Base-by-base conservation (phyloP, 257 asterid genomes). In the Solanum virginianum region DNA sequence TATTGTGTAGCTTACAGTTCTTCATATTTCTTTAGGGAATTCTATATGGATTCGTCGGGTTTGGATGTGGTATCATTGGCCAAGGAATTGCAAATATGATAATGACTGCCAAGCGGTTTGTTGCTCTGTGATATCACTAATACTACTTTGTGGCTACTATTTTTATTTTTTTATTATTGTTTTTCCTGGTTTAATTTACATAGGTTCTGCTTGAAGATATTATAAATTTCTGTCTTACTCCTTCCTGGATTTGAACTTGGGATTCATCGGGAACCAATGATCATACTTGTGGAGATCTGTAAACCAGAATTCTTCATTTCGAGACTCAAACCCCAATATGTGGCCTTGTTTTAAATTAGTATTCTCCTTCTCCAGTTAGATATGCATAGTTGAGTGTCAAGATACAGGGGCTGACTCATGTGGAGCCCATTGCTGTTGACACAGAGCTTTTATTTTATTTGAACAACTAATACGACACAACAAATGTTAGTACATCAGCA, bases 21-120 rank as follows among this genome's bases (percentile, higher is more conserved):
- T 53, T 26, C 49, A 65, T 65, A 18, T 84, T 74, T 83, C 90
- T 88, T 80, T 93, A 97, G 98, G 99, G 99, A 24, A 88, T 95
- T 85, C 88, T 95, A 60, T 97, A 97, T 66, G 98, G 98, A 88
- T 83, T 94, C 45, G 98, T 97, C 59, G 99, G 99, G 45, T 95
- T 97, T 84, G 99, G 99, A 84, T 95, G 98, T 85, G 98, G 98
- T 79, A 94, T 97, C 81, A 26, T 97, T 83, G 99, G 99, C 84
- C 98, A 97, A 97, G 98, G 99, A 89, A 92, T 97, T 62, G 99
- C 98, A 18, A 97, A 95, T 90, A 32, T 91, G 82, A 97, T 97
- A 85, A 97, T 97, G 99, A 94, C 96, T 70, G 98, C 97, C 82
- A 97, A 95, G 85, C 88, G 98, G 99, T 97, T 89, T 84, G 89